phyloP scores from a whole-genome alignment of 1,139 yeast genomes.

The Scheffersomyces lignicola region DNA sequence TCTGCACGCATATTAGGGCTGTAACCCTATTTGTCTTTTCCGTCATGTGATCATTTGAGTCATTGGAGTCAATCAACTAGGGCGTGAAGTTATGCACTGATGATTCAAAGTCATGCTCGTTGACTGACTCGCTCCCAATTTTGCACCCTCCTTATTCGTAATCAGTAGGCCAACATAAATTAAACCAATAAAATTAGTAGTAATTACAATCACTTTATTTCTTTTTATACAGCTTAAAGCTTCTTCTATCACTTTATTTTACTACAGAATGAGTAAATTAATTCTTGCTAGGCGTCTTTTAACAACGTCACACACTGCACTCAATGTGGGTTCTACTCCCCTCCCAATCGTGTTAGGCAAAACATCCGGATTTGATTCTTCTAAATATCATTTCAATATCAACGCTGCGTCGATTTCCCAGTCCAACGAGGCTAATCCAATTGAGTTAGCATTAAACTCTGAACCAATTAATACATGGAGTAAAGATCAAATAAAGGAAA shows the following conservation, averaged over 20 bases:
- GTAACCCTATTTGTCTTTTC: not conserved
- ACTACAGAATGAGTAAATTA: not conserved
- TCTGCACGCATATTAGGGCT: too few relatives aligned
- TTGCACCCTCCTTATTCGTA: slow-evolving; percentile 1
- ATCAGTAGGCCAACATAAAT: slow-evolving; percentile 1
- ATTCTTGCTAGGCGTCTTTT: not conserved
- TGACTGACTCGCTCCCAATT: not conserved
- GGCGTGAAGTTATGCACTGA: too few relatives aligned
- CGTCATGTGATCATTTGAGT: slow-evolving; percentile 2
- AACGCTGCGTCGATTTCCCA: not conserved
- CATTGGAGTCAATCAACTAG: too few relatives aligned
- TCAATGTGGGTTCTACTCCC: not conserved
- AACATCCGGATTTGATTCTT: slow-evolving; percentile 1
- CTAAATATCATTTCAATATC: slow-evolving; percentile 3
- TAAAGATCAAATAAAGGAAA: slow-evolving; percentile 53
- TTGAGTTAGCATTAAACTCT: slow-evolving; percentile 11
- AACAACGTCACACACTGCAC: not conserved
- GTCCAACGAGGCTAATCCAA: slow-evolving; percentile 2
- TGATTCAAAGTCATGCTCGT: slow-evolving; percentile 1
- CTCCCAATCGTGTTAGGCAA: not conserved
- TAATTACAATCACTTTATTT: not conserved
- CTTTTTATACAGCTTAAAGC: not conserved
- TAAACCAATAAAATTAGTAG: not conserved
- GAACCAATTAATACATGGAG: slow-evolving; percentile 59
- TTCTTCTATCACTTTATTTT: not conserved